phyloP scores from a whole-genome alignment of 306 rosid genomes.

The Pterocarpus santalinus region DNA sequence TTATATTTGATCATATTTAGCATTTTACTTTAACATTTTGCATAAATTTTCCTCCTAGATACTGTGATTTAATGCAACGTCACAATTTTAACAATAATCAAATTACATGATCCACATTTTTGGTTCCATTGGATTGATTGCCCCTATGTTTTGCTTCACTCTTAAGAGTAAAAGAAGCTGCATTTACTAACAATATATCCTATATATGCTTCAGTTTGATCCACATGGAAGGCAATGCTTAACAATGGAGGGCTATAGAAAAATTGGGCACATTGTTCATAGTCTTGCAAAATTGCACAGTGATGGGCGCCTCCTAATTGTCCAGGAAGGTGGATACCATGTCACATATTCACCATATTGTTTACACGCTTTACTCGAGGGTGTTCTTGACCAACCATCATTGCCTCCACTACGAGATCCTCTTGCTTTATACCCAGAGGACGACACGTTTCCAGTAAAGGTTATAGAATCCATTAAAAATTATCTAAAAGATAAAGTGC shows the following conservation, averaged over 20 bases:
- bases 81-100: neutral
- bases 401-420: slow-evolving; percentile 70
- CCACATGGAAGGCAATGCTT: slow-evolving; percentile 97
- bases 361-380: slow-evolving; percentile 91
- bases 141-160: neutral
- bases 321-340: slow-evolving; percentile 98
- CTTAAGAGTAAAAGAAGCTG: neutral
- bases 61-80: neutral
- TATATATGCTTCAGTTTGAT: slow-evolving; percentile 70
- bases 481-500: slow-evolving; percentile 58
- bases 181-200: neutral
- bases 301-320: slow-evolving; percentile 68
- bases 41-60: neutral
- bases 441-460: slow-evolving; percentile 63
- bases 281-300: slow-evolving; percentile 59
- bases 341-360: slow-evolving; percentile 91
- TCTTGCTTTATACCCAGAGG: slow-evolving; percentile 78
- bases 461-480: slow-evolving; percentile 67
- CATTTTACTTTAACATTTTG: neutral
- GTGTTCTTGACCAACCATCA: slow-evolving; percentile 74
- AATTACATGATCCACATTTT: neutral
- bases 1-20: slow-evolving; percentile 24
- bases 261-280: slow-evolving; percentile 61
- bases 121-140: too few species aligned
- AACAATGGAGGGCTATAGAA: slow-evolving; percentile 87